Percentiles rank a stretch among this genome's conserved stretches.
Conservation (phyloP, 2,329 filamentous ascomycete genomes). For the Aschersonia sp. region DNA sequence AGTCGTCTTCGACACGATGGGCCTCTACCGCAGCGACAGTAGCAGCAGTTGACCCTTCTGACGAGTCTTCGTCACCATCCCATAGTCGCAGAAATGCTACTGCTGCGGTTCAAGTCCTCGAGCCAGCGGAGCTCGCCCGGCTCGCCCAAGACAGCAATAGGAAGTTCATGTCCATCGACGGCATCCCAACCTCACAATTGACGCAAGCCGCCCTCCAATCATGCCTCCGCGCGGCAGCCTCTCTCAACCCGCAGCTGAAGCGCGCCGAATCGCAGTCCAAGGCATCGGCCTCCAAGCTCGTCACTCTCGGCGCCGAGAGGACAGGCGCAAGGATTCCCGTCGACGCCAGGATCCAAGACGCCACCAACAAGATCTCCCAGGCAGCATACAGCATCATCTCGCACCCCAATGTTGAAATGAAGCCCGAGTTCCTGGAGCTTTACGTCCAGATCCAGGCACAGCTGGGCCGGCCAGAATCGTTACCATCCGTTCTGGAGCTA, state of each 20-base stretch:
- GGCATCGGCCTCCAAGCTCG: conserved; percentile 38
- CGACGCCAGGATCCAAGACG: conserved; percentile 23
- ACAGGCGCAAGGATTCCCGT: conserved; percentile 16
- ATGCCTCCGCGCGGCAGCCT: conserved; percentile 28
- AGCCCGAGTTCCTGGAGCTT: conserved; percentile 50
- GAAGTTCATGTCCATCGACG: conserved; percentile 27
- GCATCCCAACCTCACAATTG: conserved; percentile 28
- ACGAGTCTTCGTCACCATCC: neutral
- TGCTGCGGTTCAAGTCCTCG: conserved; percentile 12
- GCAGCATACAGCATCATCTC: conserved; percentile 56
- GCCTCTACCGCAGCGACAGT: conserved; percentile 7
- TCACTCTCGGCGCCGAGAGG: conserved; percentile 26
- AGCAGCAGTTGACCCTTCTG: conserved; percentile 1
- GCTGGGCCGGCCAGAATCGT: conserved; percentile 56
- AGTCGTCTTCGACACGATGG: conserved; percentile 10
- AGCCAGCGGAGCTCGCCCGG: conserved; percentile 23
- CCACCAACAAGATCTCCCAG: conserved; percentile 37
- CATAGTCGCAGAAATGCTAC: neutral
- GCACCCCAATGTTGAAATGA: conserved; percentile 68
- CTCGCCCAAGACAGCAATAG: conserved; percentile 27
- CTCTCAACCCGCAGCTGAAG: conserved; percentile 25
- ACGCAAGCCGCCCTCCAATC: conserved; percentile 28
- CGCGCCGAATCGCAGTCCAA: conserved; percentile 22
- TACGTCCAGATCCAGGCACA: conserved; percentile 68
- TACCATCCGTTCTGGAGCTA: conserved; percentile 66